These are phyloP conservation scores for Solanum peruvianum DNA, from an alignment of 257 asterid species.

Conservation along the genomic window DNA sequence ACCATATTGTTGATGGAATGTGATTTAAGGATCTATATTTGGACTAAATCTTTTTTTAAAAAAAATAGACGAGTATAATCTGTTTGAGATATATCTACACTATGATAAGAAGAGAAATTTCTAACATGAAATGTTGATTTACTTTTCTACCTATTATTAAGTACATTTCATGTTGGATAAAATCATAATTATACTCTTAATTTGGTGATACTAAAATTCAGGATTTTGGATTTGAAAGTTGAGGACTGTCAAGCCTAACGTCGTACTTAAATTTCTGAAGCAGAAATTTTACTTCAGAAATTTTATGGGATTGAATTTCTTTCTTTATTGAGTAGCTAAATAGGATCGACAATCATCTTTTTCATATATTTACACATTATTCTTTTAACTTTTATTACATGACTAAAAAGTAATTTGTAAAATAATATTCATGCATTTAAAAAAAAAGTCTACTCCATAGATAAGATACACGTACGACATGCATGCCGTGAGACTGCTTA, in stretches of 20 bases:
- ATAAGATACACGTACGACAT: background rate
- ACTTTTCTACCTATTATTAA: background rate
- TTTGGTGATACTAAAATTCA: background rate
- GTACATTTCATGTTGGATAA: background rate
- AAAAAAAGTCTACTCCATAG: background rate
- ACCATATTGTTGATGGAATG: background rate
- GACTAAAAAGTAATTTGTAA: background rate
- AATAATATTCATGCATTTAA: background rate
- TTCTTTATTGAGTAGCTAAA: background rate
- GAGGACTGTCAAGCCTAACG: background rate
- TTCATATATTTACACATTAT: background rate
- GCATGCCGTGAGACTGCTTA: background rate
- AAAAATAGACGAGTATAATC: background rate
- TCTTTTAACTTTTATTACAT: background rate
- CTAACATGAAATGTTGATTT: background rate
- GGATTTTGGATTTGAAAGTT: background rate
- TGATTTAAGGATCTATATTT: background rate
- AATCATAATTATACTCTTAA: background rate
- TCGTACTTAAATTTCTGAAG: background rate
- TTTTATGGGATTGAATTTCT: background rate
- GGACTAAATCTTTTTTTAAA: background rate
- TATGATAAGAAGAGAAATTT: background rate
- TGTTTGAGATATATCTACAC: background rate
- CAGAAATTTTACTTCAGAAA: background rate
- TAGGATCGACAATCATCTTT: background rate